Evolutionary conservation across 1,139 yeast species (phyloP), one percentile per base, ranked within the genome.

Genomic region (Scheffersomyces segobiensis): DNA sequence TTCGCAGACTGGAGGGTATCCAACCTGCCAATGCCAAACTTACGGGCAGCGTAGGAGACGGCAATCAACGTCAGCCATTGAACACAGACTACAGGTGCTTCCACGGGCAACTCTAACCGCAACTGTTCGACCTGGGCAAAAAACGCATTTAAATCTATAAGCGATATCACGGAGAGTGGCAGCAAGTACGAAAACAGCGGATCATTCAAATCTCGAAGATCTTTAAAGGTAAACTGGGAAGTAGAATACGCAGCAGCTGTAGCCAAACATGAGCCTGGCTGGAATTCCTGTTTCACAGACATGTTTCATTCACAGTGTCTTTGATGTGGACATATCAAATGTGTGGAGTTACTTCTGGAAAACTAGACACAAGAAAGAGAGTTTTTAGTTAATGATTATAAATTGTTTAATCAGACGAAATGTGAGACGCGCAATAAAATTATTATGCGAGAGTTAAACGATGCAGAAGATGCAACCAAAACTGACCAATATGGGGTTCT

Each of bases 11-110:
- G 82, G 1, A 92, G 74, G 0, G 84, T 79, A 67, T 91, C 96
- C 87, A 92, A 87, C 59, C 99, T 76, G 39, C 85, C 80, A 32
- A 95, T 87, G 0, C 98, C 98, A 69, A 71, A 92, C 59, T 87
- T 85, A 46, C 98, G 77, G 0, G 98, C 98, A 0, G 97, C 91
- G 71, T 91, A 91, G 5, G 91, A 87, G 0, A 95, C 96, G 0
- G 99, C 99, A 58, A 95, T 93, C 5, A 95, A 76, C 0, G 93
- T 82, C 57, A 83, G 82, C 99, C 99, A 95, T 68, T 95, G 99
- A 4, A 92, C 92, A 71, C 98, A 93, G 0, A 93, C 98, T 2
- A 95, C 89, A 0, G 99, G 98, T 60, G 87, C 93, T 1, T 86
- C 85, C 1, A 78, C 78, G 0, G 86, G 74, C 14, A 89, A 74